Evolutionary conservation across 176 grass and related monocot genomes (phyloP).

Genomic region (Alloteropsis semialata): DNA sequence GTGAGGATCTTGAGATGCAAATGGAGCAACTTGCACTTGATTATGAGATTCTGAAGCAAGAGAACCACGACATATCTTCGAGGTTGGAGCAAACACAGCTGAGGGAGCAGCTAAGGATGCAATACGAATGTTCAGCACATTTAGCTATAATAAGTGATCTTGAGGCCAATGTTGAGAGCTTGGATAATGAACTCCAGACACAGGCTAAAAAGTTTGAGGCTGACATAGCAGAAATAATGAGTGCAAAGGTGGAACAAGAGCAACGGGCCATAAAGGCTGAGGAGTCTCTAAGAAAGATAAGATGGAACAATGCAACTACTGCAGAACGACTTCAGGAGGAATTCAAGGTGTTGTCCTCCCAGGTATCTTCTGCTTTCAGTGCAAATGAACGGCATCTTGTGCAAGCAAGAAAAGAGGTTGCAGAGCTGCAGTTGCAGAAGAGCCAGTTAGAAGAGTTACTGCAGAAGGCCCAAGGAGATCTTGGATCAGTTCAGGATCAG

Average conservation of each 20-base stretch:
- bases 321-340: constrained; percentile 73
- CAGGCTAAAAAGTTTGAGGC: constrained; percentile 71
- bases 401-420: constrained; percentile 71
- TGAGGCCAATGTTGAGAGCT: constrained; percentile 65
- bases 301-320: constrained; percentile 62
- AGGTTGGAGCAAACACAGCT: constrained; percentile 90
- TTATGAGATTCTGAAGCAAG: constrained; percentile 97
- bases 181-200: constrained; percentile 74
- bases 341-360: constrained; percentile 68
- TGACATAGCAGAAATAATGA: constrained; percentile 61
- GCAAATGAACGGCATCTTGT: constrained; percentile 63
- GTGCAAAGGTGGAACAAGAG: constrained; percentile 75
- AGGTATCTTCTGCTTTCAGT: constrained; percentile 75
- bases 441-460: constrained; percentile 66
- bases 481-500: constrained; percentile 48
- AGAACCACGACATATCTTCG: constrained; percentile 86
- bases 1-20: constrained; percentile 92
- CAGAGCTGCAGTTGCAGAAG: constrained; percentile 68
- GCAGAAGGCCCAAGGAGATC: constrained; percentile 60
- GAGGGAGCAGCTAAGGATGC: constrained; percentile 81
- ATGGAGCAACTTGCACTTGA: constrained; percentile 98
- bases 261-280: constrained; percentile 77
- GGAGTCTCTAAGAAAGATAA: constrained; percentile 67
- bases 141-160: constrained; percentile 83
- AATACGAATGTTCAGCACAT: constrained; percentile 95